Conservation (phyloP, 1,284 basidiomycete genomes). For the Psilocybe mexicana region DNA sequence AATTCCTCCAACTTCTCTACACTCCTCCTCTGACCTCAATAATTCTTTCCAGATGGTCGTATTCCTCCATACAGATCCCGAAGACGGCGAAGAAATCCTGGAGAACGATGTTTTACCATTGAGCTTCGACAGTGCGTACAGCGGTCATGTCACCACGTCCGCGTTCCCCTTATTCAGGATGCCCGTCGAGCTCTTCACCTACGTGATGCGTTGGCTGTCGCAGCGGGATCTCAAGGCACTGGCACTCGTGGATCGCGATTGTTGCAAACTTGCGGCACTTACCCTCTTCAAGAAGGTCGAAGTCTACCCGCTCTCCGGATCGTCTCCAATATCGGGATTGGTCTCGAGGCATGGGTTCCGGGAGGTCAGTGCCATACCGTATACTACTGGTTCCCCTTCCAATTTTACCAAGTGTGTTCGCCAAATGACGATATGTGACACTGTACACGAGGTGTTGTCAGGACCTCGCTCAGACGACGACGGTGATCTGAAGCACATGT, state of each 20-base stretch:
- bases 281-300: conserved; percentile 26
- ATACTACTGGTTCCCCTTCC: not conserved
- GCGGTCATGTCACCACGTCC: conserved; percentile 22
- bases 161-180: conserved; percentile 29
- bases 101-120: conserved; percentile 20
- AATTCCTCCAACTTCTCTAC: too few relatives aligned
- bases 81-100: not conserved
- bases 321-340: not conserved
- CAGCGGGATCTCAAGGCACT: conserved; percentile 27
- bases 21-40: not conserved
- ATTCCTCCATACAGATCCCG: not conserved
- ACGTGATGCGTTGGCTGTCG: conserved; percentile 27
- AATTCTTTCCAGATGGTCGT: not conserved
- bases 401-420: not conserved
- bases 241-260: conserved; percentile 31
- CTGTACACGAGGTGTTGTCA: too few relatives aligned
- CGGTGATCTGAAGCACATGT: not conserved
- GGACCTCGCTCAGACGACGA: not conserved
- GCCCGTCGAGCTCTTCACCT: conserved; percentile 31
- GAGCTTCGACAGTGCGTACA: conserved; percentile 28
- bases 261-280: conserved; percentile 28
- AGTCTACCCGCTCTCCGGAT: conserved; percentile 15
- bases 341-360: too few relatives aligned
- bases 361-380: too few relatives aligned
- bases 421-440: not conserved